Evolutionary conservation across 345 rosid genomes (phyloP), one percentile per base, ranked within the genome.

Genomic region (Excoecaria agallocha): DNA sequence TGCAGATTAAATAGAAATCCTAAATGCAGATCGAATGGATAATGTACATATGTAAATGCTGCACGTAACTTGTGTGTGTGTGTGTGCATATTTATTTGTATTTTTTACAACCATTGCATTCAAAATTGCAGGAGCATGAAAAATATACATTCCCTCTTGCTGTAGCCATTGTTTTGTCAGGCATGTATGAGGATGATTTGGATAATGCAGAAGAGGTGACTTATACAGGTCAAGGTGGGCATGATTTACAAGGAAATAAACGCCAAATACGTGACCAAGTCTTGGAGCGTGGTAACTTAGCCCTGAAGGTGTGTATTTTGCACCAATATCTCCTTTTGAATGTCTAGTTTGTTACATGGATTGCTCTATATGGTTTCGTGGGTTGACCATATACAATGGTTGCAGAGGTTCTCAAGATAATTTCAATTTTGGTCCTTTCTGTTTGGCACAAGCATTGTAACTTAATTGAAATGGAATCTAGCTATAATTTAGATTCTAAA

Each of bases 141-240:
- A 51, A 84, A 49, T 89, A 87, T 75, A 65, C 50, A 0, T 81
- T 93, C 46, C 99, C 99, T 50, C 73, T 95, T 74, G 96, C 96
- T 0, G 83, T 86, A 60, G 88, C 92, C 58, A 84, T 95, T 72
- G 89, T 95, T 70, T 62, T 95, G 71, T 95, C 99, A 3, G 99
- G 99, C 74, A 86, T 89, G 91, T 95, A 95, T 46, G 97, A 95
- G 78, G 99, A 93, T 88, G 99, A 95, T 82, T 76, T 89, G 11
- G 99, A 95, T 88, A 91, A 95, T 81, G 90, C 97, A 20, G 99
- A 95, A 54, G 92, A 87, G 49, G 87, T 95, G 59, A 80, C 87
- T 22, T 95, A 95, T 77, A 95, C 99, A 74, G 98, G 99, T 22
- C 97, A 93, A 84, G 98, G 99, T 50, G 98, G 99, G 37, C 89